Evolutionary conservation across 495 filamentous ascomycete species (phyloP), one percentile per base, ranked within the genome.

Genomic region (Acidiella bohemica): DNA sequence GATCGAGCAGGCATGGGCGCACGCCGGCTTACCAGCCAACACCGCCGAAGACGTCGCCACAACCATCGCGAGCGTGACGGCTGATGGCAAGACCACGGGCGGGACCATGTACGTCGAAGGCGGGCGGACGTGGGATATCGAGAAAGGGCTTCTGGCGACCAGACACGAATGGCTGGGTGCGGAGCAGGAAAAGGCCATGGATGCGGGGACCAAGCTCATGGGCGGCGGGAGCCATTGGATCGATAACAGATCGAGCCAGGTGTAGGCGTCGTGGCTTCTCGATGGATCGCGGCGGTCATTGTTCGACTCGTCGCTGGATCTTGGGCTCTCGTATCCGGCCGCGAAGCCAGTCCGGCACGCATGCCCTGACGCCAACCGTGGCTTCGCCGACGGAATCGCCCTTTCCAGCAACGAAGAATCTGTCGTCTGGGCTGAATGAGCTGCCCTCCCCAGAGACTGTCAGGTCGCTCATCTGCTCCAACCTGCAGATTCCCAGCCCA

Each of bases 391-490:
- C n/a, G n/a, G n/a, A n/a, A n/a, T n/a, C n/a, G 1, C 44, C 56
- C 17, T 51, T 57, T 3, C 16, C 50, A 19, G 52, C 61, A 0
- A 78, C 56, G 47, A 67, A 64, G 47, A 79, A 79, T 37, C 75
- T 66, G 26, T 65, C 61, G 3, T 59, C 68, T 2, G 68, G 65
- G 31, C 41, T 67, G 56, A 64, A 76, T 25, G 62, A 61, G 22
- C 63, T 67, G 1, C 63, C 66, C 55, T 81, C 80, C 2, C 72
- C 76, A 3, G 74, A 78, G 32, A 84, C 53, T 22, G 56, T 57
- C 19, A 85, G 57, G 57, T 79, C 76, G 1, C 82, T 88, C 86
- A 94, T 94, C 58, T 74, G 72, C 65, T 92, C 87, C 55, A 97
- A 54, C 43, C 88, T 71, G 52, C 87, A 94, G 33, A 94, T 54